phyloP scores from a whole-genome alignment of 768 basidiomycete genomes.

The Hemileccinum impolitum region DNA sequence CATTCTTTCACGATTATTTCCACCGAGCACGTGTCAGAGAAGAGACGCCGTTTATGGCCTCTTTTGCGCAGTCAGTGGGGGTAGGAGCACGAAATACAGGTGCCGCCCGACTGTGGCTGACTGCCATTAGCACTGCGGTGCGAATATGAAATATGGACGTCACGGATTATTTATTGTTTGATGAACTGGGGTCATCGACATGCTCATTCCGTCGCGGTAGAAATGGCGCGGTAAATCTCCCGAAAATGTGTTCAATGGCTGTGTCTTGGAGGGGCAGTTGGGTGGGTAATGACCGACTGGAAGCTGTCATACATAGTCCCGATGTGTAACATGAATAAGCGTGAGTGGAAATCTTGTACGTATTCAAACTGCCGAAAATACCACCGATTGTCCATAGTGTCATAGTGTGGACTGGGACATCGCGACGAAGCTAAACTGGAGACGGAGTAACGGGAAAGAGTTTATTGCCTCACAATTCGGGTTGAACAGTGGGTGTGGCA shows the following conservation, averaged over 20 bases:
- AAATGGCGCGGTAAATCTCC: conserved; percentile 10
- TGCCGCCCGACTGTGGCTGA: conserved; percentile 10
- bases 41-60: conserved; percentile 12
- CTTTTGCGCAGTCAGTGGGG: neutral
- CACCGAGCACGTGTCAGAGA: conserved; percentile 10
- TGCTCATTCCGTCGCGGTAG: conserved; percentile 5
- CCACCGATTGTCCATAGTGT: conserved; percentile 11
- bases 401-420: conserved; percentile 2
- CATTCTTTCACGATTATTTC: conserved; percentile 5
- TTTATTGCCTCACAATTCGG: neutral
- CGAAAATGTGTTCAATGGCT: conserved; percentile 3
- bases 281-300: neutral
- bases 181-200: conserved; percentile 11
- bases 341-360: neutral
- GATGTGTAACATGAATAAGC: conserved; percentile 1
- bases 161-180: conserved; percentile 5
- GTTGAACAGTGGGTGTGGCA: conserved; percentile 1
- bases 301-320: neutral
- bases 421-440: conserved; percentile 2
- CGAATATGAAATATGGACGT: neutral
- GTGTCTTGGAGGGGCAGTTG: conserved; percentile 1
- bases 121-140: conserved; percentile 8
- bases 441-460: neutral
- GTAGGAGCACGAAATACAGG: neutral
- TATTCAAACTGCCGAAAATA: conserved; percentile 10